Base-by-base conservation (phyloP, 352 stramenopile species). In the Blastocystis sp. region DNA sequence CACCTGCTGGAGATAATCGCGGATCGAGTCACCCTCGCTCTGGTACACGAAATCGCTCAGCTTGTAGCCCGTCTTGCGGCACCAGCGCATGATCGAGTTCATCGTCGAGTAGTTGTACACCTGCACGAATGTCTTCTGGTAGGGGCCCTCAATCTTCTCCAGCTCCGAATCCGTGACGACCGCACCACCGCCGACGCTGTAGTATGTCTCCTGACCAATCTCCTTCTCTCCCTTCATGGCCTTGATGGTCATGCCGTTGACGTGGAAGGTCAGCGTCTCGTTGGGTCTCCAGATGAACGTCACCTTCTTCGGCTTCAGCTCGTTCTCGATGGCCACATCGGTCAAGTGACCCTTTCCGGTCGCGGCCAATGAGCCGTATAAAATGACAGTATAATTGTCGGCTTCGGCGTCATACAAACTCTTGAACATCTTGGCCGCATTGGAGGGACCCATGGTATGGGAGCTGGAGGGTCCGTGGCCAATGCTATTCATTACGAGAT, bases 321-420 rank as follows among this genome's bases (percentile, higher is more conserved):
- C 86, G 28, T 89, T 86, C 38, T 88, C 64, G 64, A 86, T 89
- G 1, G 89, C 88, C 67, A 89, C 77, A 77, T 90, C 88, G 1
- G 88, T 90, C 56, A 88, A 74, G 56, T 90, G 88, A 23, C 88
- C 88, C 70, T 90, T 90, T 11, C 88, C 88, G 23, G 88, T 90
- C 0, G 88, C 77, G 10, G 88, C 87, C 19, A 90, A 80, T 7
- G 79, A 89, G 7, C 88, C 88, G 62, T 90, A 90, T 41, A 90
- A 76, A 65, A 88, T 56, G 0, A 89, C 77, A 38, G 17, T n/a
- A 34, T 81, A 71, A 38, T 52, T 62, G 38, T 90, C 71, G 9
- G 59, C 69, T 76, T 62, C 60, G 14, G 61, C 4, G 71, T 38
- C 41, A 48, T 89, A 89, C 40, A 74, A 10, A 2, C 14, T 56